Evolutionary conservation across 257 asterid genomes (phyloP).

Genomic region (Solanum virginianum): DNA sequence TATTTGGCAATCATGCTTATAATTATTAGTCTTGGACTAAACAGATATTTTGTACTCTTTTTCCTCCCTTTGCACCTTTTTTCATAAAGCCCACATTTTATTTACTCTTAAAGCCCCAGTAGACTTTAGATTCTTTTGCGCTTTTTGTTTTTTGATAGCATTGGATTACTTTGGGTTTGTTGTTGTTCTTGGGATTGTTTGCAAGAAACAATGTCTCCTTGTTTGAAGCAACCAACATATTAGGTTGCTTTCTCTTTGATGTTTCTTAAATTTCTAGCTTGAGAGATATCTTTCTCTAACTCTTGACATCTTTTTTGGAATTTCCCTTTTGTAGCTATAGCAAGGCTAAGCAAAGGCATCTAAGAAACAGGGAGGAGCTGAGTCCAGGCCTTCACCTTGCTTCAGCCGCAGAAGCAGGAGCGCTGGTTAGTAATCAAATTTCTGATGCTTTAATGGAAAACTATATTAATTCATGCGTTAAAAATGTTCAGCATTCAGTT

Average conservation of each 20-base stretch:
- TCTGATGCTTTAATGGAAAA: background rate
- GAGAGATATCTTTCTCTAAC: background rate
- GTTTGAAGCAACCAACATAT: background rate
- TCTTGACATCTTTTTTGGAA: background rate
- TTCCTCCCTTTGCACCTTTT: background rate
- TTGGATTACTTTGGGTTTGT: background rate
- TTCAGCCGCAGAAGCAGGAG: conserved; percentile 99
- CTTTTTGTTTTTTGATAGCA: background rate
- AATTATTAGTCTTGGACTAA: background rate
- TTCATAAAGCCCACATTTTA: background rate
- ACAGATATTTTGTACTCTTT: background rate
- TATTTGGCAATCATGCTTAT: background rate
- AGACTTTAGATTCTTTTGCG: background rate
- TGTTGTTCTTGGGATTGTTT: background rate
- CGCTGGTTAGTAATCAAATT: conserved; percentile 52
- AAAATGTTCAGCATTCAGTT: background rate
- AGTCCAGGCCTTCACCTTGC: conserved; percentile 89
- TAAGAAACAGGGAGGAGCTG: conserved; percentile 54
- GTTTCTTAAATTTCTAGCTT: background rate
- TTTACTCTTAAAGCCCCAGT: background rate
- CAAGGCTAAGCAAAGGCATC: conserved; percentile 79
- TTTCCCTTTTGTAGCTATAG: conserved; percentile 37
- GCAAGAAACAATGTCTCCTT: background rate
- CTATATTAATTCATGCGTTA: background rate
- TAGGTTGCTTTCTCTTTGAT: background rate